Conservation (phyloP, 371 early-diverging fungal species). For the Rhizomucor miehei region DNA sequence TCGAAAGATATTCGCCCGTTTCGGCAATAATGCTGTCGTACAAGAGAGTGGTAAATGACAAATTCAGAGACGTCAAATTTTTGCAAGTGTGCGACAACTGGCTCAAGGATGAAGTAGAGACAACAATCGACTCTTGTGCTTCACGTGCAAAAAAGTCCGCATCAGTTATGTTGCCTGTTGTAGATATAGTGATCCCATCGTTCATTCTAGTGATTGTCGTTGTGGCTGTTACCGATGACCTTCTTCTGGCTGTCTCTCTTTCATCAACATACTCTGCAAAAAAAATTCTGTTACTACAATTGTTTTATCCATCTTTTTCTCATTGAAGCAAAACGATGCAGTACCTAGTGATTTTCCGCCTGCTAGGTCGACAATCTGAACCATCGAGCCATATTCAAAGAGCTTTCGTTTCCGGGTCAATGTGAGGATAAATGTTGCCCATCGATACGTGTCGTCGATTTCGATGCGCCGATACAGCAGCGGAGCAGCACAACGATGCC, state of each 20-base stretch:
- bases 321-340: too few species aligned
- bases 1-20: slow-evolving; percentile 60
- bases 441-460: slow-evolving; percentile 51
- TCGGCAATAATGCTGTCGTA: slow-evolving; percentile 51
- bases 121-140: slow-evolving; percentile 20
- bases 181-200: neutral
- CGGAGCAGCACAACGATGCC: slow-evolving; percentile 53
- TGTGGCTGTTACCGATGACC: neutral
- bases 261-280: neutral
- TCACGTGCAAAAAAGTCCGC: slow-evolving; percentile 14
- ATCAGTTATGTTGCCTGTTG: slow-evolving; percentile 19
- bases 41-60: slow-evolving; percentile 49
- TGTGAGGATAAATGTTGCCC: slow-evolving; percentile 61
- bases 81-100: slow-evolving; percentile 48
- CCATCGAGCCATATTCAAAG: slow-evolving; percentile 29
- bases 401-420: slow-evolving; percentile 38
- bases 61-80: slow-evolving; percentile 43
- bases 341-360: slow-evolving; percentile 12
- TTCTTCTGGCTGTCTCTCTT: neutral
- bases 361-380: slow-evolving; percentile 32
- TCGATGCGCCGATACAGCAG: slow-evolving; percentile 49
- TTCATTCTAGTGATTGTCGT: neutral
- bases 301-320: too few species aligned
- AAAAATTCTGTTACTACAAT: neutral
- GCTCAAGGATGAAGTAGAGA: slow-evolving; percentile 58